phyloP scores from a whole-genome alignment of 1,284 basidiomycete genomes.

The Ceratobasidium theobromae region DNA sequence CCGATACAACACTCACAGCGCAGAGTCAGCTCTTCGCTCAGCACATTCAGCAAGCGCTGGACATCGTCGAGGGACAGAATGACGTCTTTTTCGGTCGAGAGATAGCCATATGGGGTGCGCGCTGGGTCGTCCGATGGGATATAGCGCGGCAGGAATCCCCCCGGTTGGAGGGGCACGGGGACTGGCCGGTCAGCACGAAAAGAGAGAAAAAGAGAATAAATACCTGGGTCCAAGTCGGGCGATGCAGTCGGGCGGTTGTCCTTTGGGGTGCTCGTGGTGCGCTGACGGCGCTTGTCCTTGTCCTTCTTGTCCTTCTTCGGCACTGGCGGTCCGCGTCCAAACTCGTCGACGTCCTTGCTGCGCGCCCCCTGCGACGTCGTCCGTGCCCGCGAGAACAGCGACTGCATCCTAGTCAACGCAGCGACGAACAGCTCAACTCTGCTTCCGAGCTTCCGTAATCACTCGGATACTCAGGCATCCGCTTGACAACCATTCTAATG shows the following conservation, averaged over 20 bases:
- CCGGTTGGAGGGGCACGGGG: constrained; percentile 51
- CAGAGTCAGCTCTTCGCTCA: constrained; percentile 69
- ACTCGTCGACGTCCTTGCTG: constrained; percentile 54
- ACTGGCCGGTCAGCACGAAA: constrained; percentile 7
- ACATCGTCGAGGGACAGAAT: constrained; percentile 75
- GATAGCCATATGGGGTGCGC: constrained; percentile 58
- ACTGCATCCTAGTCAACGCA: not conserved
- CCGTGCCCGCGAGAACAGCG: constrained; percentile 22
- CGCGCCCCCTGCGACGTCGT: constrained; percentile 20
- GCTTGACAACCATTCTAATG: no score
- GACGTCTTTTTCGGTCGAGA: constrained; percentile 69
- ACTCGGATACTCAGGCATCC: no score
- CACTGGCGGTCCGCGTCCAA: constrained; percentile 54
- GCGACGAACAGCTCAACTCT: not conserved
- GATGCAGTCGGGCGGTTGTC: constrained; percentile 17
- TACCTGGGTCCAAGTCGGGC: constrained; percentile 12
- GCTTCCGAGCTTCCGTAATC: no score
- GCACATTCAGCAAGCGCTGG: constrained; percentile 64
- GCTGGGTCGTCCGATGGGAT: constrained; percentile 42
- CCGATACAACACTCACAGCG: constrained; percentile 46
- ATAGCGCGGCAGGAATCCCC: constrained; percentile 61
- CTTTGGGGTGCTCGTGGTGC: constrained; percentile 29
- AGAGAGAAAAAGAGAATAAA: not conserved
- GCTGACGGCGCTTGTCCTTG: constrained; percentile 43
- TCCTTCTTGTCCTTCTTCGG: constrained; percentile 53